phyloP scores from a whole-genome alignment of 2,329 filamentous ascomycete species.

The Colletotrichum neosansevieriae region DNA sequence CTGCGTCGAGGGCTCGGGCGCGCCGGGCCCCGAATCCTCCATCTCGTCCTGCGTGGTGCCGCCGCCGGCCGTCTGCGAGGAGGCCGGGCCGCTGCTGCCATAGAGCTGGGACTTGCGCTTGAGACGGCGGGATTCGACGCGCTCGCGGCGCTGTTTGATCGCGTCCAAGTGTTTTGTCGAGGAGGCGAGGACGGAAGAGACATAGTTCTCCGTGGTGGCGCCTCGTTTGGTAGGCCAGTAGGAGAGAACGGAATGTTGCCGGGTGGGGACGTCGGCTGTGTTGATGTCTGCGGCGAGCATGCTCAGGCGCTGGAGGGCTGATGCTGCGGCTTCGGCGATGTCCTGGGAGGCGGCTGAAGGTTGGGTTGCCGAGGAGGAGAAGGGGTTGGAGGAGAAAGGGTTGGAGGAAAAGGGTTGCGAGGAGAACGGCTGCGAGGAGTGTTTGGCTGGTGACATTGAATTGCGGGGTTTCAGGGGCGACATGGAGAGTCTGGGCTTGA shows the following conservation, averaged over 20 bases:
- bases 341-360: conserved; percentile 6
- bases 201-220: conserved; percentile 50
- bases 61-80: conserved; percentile 21
- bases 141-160: conserved; percentile 50
- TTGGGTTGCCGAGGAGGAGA: conserved; percentile 19
- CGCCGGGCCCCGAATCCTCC: conserved; percentile 19
- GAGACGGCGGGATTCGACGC: conserved; percentile 45
- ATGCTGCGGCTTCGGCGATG: neutral
- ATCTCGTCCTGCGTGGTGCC: conserved; percentile 34
- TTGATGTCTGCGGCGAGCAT: conserved; percentile 32
- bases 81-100: conserved; percentile 1
- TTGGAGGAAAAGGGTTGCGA: neutral
- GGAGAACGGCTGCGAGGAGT: conserved; percentile 8
- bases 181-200: conserved; percentile 53
- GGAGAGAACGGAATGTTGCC: conserved; percentile 47
- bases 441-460: conserved; percentile 3
- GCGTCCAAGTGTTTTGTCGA: conserved; percentile 51
- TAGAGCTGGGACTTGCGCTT: conserved; percentile 32
- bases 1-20: conserved; percentile 24
- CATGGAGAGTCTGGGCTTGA: conserved; percentile 26
- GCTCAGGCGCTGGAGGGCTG: conserved; percentile 40
- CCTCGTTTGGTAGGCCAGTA: conserved; percentile 56
- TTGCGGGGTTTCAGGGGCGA: conserved; percentile 27
- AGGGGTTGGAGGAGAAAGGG: conserved; percentile 17
- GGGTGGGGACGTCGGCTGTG: conserved; percentile 8